Evolutionary conservation across 352 stramenopile species (phyloP), one percentile per base, ranked within the genome.

Genomic region (Pythium biforme): DNA sequence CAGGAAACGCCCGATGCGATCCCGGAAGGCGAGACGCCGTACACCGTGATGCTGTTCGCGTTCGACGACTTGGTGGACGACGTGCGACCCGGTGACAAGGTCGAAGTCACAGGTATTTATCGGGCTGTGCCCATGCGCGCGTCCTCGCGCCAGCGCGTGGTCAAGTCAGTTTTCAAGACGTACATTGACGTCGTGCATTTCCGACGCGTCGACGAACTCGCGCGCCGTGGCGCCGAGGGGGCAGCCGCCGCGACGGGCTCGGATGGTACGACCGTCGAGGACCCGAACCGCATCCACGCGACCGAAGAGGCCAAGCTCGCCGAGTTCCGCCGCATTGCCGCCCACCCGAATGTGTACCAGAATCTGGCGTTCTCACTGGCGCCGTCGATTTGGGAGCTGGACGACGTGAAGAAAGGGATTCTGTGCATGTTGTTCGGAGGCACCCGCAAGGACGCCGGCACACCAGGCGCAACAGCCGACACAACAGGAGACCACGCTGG

Each of bases 111-210:
- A 3, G 98, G 97, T 12, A 98, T 99, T 64, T 99, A 98, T 59
- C 86, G 96, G 12, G 98, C 97, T 14, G 92, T 99, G 55, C 91
- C 97, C 2, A 87, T 97, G 64, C 88, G 97, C 15, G 83, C 96
- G 0, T 98, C 97, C 64, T 96, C 95, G 0, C 94, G 95, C 22
- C 89, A 98, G 55, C 91, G 95, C 15, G 97, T 97, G 19, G 81
- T 99, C 17, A 97, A 97, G 56, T 97, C 87, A 26, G 93, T 99
- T 2, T 99, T 99, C 78, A 98, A 98, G 62, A 99, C 97, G 7
- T 99, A 99, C 69, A 83, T 99, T 7, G 97, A 99, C 73, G 97
- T 99, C 17, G 89, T 99, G 29, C 97, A 99, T 75, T 99, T 99
- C 79, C 81, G 92, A 22, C 86, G 84, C n/a, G 87, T 97, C 23